A percentile compares a stretch with the other conserved stretches of the same genome.
Conservation (phyloP, 2,329 filamentous ascomycete species). For the Botrytis pseudocinerea region DNA sequence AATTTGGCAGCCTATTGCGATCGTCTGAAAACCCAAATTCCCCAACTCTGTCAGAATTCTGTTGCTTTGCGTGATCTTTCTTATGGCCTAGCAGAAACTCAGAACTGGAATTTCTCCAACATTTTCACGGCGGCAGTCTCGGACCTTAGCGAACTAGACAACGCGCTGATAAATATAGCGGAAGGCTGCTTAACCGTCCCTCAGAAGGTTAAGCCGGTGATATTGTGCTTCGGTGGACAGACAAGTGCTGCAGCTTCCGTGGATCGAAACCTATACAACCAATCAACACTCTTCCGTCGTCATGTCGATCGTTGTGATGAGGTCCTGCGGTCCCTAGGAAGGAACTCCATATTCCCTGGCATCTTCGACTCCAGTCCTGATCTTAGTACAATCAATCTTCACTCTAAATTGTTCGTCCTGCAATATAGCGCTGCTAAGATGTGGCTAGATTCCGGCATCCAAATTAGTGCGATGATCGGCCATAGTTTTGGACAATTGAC, state of each 20-base stretch:
- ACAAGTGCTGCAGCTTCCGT: background rate
- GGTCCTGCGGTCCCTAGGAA: background rate
- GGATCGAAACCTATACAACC: background rate
- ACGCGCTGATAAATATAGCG: background rate
- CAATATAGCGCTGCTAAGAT: conserved; percentile 30
- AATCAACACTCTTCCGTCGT: background rate
- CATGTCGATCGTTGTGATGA: background rate
- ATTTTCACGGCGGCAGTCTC: background rate
- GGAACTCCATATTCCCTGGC: background rate
- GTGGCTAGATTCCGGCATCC: conserved; percentile 30
- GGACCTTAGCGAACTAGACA: background rate
- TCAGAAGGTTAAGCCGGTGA: background rate
- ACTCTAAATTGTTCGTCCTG: conserved; percentile 26
- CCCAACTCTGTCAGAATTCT: background rate
- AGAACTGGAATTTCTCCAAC: background rate
- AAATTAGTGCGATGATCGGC: conserved; percentile 7
- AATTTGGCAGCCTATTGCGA: background rate
- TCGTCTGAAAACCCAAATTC: background rate
- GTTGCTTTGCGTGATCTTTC: background rate
- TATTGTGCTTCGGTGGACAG: conserved; percentile 1
- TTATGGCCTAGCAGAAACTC: conserved; percentile 1
- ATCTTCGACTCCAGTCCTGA: background rate
- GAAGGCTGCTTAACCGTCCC: background rate
- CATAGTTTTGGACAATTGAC: background rate
- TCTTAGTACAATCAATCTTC: conserved; percentile 22